Evolutionary conservation across 805 yeast genomes (phyloP), one percentile per base, ranked within the genome.

Genomic region (Wickerhamomyces tratensis): DNA sequence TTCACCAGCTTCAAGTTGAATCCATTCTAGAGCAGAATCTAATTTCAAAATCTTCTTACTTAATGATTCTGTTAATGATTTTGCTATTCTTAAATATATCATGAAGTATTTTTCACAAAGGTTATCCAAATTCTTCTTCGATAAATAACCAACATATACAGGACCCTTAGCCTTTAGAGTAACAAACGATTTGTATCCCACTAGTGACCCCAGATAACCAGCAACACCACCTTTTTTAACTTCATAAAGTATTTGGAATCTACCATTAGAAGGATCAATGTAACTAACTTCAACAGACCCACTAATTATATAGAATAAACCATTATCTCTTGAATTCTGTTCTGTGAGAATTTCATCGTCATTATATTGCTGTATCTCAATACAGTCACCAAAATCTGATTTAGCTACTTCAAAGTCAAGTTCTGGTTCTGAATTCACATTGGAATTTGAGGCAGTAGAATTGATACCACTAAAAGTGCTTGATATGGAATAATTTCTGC

Each of bases 21-120:
- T 78, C 98, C 98, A 91, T 59, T 93, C 98, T 41, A 93, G 65
- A 0, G 97, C 96, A 61, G 85, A 86, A 56, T 91, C 98, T 36
- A 93, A 75, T 43, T 82, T 76, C 35, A 84, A 61, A 35, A 91
- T 67, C 43, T 83, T 76, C 29, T 74, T 66, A 29, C 89, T 81
- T 35, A 93, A 61, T 2, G 84, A 68, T n/a, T 68, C 69, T 38
- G 83, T 78, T 48, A 91, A 64, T 8, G 79, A 72, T 46, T 79
- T 78, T 0, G 98, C 96, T 38, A 88, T 73, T 2, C 87, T 77
- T 35, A 91, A 65, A 49, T 85, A 83, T 9, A 91, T 69, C 60
- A 77, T 71, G 45, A 91, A 89, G 55, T 77, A 82, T 48, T 77
- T 76, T 44, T 91, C 97, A 51, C 82, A 72, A 25, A 89, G 61